Percentiles rank a stretch among this genome's conserved stretches.
Conservation (phyloP, 2,329 filamentous ascomycete species). For the Pyrenophora graminea region DNA sequence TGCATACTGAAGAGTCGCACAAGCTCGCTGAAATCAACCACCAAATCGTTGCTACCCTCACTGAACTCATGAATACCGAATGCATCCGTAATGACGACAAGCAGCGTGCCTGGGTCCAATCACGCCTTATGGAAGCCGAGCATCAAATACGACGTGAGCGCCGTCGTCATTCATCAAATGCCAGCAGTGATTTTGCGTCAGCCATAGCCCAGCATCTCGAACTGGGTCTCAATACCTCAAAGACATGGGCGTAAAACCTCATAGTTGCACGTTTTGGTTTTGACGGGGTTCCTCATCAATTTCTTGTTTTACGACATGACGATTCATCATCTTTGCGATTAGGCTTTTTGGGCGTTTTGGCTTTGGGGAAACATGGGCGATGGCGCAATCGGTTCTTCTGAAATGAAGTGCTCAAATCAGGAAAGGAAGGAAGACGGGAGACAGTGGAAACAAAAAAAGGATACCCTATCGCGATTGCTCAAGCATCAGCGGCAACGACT, state of each 20-base stretch:
- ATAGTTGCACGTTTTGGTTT: neutral
- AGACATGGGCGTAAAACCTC: conserved; percentile 33
- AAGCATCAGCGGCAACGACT: neutral
- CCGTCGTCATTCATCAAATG: conserved; percentile 44
- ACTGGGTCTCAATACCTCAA: conserved; percentile 31
- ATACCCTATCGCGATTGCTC: neutral
- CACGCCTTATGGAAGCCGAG: conserved; percentile 59
- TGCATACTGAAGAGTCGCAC: conserved; percentile 50
- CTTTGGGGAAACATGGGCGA: conserved; percentile 5
- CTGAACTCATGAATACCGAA: conserved; percentile 59
- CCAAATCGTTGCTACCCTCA: conserved; percentile 59
- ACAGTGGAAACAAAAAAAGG: neutral
- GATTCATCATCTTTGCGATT: neutral
- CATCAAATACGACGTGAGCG: conserved; percentile 53
- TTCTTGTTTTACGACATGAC: neutral
- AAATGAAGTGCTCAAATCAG: conserved; percentile 41
- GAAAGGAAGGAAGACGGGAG: conserved; percentile 11
- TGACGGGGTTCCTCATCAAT: neutral
- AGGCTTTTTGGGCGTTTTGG: conserved; percentile 5
- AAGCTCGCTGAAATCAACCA: conserved; percentile 56
- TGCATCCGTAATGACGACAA: conserved; percentile 53
- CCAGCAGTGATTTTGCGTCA: conserved; percentile 41
- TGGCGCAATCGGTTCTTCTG: conserved; percentile 29
- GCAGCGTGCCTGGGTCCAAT: conserved; percentile 56
- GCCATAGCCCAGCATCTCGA: conserved; percentile 44